Evolutionary conservation across 2,329 filamentous ascomycete genomes (phyloP).

Genomic region (Arachnomyces sp.): DNA sequence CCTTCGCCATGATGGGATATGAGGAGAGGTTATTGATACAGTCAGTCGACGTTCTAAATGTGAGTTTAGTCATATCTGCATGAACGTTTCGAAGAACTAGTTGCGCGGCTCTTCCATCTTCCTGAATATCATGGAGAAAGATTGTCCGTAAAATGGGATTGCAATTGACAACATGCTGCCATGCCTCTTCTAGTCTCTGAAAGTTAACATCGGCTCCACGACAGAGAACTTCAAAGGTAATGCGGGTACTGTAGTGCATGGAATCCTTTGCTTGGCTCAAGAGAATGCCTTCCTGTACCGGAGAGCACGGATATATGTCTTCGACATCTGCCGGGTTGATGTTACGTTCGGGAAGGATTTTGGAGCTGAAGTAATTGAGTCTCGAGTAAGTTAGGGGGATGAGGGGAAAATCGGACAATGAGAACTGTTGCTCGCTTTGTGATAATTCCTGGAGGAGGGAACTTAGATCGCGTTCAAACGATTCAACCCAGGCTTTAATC

Average conservation of each 20-base stretch:
- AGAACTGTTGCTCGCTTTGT: too few species aligned
- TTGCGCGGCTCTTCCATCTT: too few species aligned
- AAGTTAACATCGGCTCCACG: neutral
- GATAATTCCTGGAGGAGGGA: too few species aligned
- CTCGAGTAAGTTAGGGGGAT: conserved; percentile 9
- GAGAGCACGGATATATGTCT: conserved; percentile 13
- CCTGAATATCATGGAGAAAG: neutral
- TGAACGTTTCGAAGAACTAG: too few species aligned
- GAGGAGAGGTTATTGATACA: conserved; percentile 6
- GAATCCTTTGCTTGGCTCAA: conserved; percentile 10
- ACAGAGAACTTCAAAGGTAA: neutral
- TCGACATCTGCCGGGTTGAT: conserved; percentile 11
- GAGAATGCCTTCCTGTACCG: conserved; percentile 13
- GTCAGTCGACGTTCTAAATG: conserved; percentile 3
- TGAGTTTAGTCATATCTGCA: neutral
- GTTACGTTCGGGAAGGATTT: too few species aligned
- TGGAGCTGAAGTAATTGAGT: too few species aligned
- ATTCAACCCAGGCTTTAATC: conserved; percentile 37
- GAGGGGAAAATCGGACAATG: conserved; percentile 9
- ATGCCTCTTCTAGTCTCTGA: neutral
- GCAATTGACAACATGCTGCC: conserved; percentile 2
- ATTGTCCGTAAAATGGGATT: conserved; percentile 3
- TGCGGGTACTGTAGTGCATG: neutral
- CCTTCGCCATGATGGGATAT: conserved; percentile 6
- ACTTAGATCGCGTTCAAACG: conserved; percentile 29